phyloP scores from a whole-genome alignment of 805 yeast genomes.

The Saturnispora ahearnii region DNA sequence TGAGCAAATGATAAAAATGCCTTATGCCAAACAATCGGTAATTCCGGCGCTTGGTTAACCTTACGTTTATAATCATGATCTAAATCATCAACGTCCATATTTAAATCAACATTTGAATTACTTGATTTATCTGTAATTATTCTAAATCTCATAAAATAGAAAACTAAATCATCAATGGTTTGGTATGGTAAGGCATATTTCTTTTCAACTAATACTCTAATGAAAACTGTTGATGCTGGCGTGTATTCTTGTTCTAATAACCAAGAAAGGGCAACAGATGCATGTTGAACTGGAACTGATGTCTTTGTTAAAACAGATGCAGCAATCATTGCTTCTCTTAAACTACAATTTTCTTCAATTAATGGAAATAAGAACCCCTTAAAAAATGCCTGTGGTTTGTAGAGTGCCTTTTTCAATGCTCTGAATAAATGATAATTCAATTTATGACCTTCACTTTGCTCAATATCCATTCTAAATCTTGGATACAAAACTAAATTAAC shows the following conservation, averaged over 20 bases:
- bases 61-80: conserved; percentile 27
- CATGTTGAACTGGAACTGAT: conserved; percentile 90
- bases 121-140: conserved; percentile 35
- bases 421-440: conserved; percentile 90
- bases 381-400: conserved; percentile 96
- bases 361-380: conserved; percentile 92
- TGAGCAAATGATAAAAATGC: conserved; percentile 92
- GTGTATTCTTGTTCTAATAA: conserved; percentile 72
- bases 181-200: conserved; percentile 96
- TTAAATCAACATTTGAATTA: conserved; percentile 2
- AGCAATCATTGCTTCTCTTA: conserved; percentile 90
- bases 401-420: conserved; percentile 82
- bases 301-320: conserved; percentile 85
- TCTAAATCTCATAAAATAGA: conserved; percentile 88
- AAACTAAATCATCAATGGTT: conserved; percentile 88
- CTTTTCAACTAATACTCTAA: conserved; percentile 82
- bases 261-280: conserved; percentile 89
- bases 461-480: conserved; percentile 62
- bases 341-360: conserved; percentile 79
- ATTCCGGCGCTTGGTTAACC: conserved; percentile 36
- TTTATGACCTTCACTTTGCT: conserved; percentile 63
- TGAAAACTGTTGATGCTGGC: conserved; percentile 86
- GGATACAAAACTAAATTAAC: conserved; percentile 60
- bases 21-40: conserved; percentile 97
- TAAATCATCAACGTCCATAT: conserved; percentile 24